These are phyloP conservation scores for Perilla frutescens DNA, from an alignment of 257 asterid genomes.

Conservation along the genomic window DNA sequence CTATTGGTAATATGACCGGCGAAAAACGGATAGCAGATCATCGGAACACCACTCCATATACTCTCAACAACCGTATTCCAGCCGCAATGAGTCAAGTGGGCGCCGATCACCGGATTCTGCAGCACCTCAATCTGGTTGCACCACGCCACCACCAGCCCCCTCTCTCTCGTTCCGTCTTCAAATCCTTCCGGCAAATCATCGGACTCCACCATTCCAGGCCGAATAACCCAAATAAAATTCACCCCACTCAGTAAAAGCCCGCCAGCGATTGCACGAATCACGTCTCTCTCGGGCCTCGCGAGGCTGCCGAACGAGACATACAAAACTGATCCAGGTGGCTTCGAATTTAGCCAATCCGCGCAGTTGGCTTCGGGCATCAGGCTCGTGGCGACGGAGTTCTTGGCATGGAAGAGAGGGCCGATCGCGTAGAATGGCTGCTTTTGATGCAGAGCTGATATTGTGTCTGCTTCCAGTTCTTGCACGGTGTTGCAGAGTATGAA, in stretches of 20 bases:
- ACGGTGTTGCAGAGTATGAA: conserved; percentile 63
- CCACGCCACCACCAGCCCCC: conserved; percentile 70
- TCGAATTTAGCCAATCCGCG: conserved; percentile 55
- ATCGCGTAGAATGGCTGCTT: conserved; percentile 54
- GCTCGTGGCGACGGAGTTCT: conserved; percentile 39
- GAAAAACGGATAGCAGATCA: conserved; percentile 28
- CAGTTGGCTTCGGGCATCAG: conserved; percentile 56
- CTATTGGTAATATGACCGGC: conserved; percentile 29
- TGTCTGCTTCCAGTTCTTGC: conserved; percentile 55
- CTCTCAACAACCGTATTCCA: conserved; percentile 30
- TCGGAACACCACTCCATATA: conserved; percentile 32
- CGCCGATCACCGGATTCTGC: conserved; percentile 25
- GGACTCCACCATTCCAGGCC: conserved; percentile 45
- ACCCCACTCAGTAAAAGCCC: conserved; percentile 56
- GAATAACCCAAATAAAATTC: conserved; percentile 58
- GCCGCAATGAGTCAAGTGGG: conserved; percentile 28
- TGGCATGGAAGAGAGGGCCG: conserved; percentile 60
- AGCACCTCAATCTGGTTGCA: conserved; percentile 62
- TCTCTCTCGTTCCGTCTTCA: conserved; percentile 36
- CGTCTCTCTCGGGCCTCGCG: conserved; percentile 43
- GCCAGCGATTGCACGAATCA: conserved; percentile 53
- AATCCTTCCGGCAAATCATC: conserved; percentile 50
- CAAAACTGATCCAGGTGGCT: conserved; percentile 55
- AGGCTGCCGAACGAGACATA: conserved; percentile 78
- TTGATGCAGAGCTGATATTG: conserved; percentile 45